These are phyloP conservation scores for Salinomyces thailandicus DNA, from an alignment of 2,329 filamentous ascomycete genomes.

Conservation along the genomic window DNA sequence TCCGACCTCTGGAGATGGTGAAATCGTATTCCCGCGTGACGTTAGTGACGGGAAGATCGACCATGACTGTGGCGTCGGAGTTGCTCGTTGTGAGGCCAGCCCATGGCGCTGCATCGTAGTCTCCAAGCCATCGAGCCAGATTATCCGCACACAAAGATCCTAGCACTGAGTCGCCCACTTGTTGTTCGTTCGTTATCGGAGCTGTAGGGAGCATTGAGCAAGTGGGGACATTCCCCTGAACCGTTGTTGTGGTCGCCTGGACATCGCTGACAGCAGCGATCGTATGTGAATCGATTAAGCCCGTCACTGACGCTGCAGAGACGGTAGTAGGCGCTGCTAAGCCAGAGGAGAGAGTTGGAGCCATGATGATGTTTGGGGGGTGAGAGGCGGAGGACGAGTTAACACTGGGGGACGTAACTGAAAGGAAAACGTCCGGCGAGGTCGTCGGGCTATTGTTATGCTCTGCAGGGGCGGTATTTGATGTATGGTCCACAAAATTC, in stretches of 20 bases:
- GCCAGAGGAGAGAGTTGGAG: background rate
- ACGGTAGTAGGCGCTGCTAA: background rate
- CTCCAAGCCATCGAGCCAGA: slow-evolving; percentile 17
- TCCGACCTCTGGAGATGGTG: slow-evolving; percentile 31
- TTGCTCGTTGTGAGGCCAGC: slow-evolving; percentile 17
- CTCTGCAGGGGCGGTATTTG: background rate
- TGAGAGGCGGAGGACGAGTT: background rate
- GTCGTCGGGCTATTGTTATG: no score
- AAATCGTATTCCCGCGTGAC: slow-evolving; percentile 34
- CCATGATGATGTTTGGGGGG: background rate
- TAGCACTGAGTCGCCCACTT: slow-evolving; percentile 16
- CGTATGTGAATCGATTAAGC: background rate
- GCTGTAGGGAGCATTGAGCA: slow-evolving; percentile 8
- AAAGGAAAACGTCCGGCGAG: background rate
- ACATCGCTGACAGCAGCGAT: background rate
- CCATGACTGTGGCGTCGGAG: slow-evolving; percentile 18
- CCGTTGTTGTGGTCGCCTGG: slow-evolving; percentile 2
- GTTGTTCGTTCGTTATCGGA: slow-evolving; percentile 15
- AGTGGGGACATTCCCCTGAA: slow-evolving; percentile 1
- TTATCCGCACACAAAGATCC: slow-evolving; percentile 15
- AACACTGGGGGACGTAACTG: background rate
- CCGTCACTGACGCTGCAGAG: background rate
- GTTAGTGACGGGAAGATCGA: slow-evolving; percentile 28
- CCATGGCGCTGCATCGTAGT: slow-evolving; percentile 16
- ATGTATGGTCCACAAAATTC: background rate